These are phyloP conservation scores for Chamaecyparis obtusa DNA, from an alignment of 75 land plant genomes.

Conservation along the genomic window DNA sequence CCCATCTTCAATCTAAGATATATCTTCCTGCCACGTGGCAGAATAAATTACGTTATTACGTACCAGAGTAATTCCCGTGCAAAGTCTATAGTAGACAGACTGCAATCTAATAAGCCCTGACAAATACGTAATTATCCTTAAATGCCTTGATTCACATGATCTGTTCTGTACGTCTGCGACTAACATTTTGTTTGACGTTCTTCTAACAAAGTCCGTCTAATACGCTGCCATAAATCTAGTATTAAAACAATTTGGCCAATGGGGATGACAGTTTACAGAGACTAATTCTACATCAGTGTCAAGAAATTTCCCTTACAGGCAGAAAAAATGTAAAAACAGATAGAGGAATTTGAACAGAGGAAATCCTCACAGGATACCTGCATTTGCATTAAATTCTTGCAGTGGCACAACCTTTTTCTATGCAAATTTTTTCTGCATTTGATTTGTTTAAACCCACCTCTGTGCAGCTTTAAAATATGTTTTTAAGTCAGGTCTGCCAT, in stretches of 20 bases:
- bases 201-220: background rate
- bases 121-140: background rate
- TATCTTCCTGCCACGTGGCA: background rate
- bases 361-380: constrained; percentile 1
- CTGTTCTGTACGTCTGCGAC: background rate
- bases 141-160: background rate
- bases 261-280: background rate
- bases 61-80: background rate
- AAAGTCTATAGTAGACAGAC: background rate
- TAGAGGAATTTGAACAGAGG: background rate
- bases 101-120: background rate
- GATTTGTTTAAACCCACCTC: background rate
- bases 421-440: background rate
- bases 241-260: background rate
- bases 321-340: background rate
- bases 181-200: background rate
- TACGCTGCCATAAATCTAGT: background rate
- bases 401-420: background rate
- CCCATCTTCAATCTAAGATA: background rate
- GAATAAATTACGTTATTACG: background rate
- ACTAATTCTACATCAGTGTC: background rate
- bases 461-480: background rate
- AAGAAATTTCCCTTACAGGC: background rate
- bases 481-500: background rate
- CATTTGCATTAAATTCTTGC: background rate